Percentiles rank a stretch among this genome's conserved stretches.
Conservation (phyloP, 2,329 filamentous ascomycete genomes). For the Nannizziopsis arthrosporioides region DNA sequence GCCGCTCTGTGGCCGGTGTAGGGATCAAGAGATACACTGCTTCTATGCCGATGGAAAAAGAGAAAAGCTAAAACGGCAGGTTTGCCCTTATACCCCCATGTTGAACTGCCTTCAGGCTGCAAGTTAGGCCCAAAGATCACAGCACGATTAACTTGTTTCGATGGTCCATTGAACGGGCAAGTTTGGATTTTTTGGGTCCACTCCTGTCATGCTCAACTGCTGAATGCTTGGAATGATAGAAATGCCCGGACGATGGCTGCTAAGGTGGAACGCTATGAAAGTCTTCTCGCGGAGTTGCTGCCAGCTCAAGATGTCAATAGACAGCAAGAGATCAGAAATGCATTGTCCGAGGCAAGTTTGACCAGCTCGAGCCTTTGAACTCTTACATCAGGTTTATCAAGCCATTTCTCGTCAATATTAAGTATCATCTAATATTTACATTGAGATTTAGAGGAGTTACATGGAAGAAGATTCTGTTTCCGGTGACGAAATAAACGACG, state of each 20-base stretch:
- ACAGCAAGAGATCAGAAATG: conserved; percentile 15
- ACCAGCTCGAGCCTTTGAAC: not conserved
- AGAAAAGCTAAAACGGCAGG: conserved; percentile 24
- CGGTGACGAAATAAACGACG: conserved; percentile 14
- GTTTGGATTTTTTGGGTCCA: not conserved
- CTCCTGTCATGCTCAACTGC: not conserved
- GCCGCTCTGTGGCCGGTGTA: conserved; percentile 26
- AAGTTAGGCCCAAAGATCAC: not conserved
- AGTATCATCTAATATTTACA: no score
- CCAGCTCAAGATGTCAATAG: conserved; percentile 12
- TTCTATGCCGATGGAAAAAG: conserved; percentile 26
- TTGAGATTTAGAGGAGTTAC: conserved; percentile 3
- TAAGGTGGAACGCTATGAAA: conserved; percentile 16
- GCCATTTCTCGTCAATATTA: not conserved
- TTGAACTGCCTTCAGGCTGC: not conserved
- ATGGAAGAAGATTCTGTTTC: conserved; percentile 14
- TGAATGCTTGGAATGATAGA: conserved; percentile 9
- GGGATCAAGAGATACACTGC: conserved; percentile 21
- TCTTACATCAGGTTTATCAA: not conserved
- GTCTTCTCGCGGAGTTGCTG: conserved; percentile 14
- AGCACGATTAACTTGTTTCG: not conserved
- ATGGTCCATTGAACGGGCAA: not conserved
- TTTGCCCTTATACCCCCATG: conserved; percentile 9
- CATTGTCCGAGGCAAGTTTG: conserved; percentile 14
- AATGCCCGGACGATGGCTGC: conserved; percentile 15